Evolutionary conservation across 2,329 filamentous ascomycete species (phyloP).

Genomic region (Cordyceps fumosorosea): DNA sequence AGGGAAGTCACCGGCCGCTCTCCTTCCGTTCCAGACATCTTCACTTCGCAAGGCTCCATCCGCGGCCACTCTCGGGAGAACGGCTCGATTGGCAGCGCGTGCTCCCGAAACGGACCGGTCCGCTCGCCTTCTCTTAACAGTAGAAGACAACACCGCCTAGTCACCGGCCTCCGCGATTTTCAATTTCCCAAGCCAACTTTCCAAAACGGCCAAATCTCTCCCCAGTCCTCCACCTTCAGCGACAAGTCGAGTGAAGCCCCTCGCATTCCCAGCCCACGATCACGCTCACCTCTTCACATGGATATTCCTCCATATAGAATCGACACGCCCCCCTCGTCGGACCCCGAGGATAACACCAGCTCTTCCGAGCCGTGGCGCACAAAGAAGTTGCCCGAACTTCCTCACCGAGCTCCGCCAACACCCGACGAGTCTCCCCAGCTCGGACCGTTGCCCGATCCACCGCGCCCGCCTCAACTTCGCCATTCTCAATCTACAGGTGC

Average conservation of each 20-base stretch:
- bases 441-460: constrained; percentile 21
- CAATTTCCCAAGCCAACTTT: constrained; percentile 31
- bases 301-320: constrained; percentile 18
- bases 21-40: constrained; percentile 13
- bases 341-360: constrained; percentile 25
- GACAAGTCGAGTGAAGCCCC: constrained; percentile 19
- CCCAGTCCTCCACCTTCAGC: constrained; percentile 19
- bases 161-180: constrained; percentile 29
- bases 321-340: constrained; percentile 29
- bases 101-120: constrained; percentile 16
- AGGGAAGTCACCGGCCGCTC: constrained; percentile 24
- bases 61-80: constrained; percentile 13
- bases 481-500: constrained; percentile 24
- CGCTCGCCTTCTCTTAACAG: constrained; percentile 22
- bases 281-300: constrained; percentile 20
- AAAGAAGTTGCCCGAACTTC: constrained; percentile 24
- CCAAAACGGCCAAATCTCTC: constrained; percentile 20
- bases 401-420: constrained; percentile 23
- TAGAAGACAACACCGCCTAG: constrained; percentile 18
- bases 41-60: constrained; percentile 7
- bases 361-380: constrained; percentile 15
- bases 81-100: constrained; percentile 15
- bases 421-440: constrained; percentile 30
- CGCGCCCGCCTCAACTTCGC: constrained; percentile 16
- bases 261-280: constrained; percentile 22